Percentiles rank a stretch among this genome's conserved stretches.
These are phyloP conservation scores for Nicotiana paniculata DNA, from an alignment of 257 asterid species.

Conservation along the genomic window DNA sequence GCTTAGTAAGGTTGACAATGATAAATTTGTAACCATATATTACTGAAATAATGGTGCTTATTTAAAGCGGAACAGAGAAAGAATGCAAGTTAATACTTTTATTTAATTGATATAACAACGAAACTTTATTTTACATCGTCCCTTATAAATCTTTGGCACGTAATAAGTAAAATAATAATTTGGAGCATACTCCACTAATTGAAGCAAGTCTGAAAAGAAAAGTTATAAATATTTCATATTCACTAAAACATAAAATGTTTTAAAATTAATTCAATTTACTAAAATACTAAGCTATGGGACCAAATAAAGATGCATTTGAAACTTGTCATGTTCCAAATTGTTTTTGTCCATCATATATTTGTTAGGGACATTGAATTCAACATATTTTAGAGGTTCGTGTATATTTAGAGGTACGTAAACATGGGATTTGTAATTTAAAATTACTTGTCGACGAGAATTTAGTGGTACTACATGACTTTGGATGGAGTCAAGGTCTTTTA, in stretches of 20 bases:
- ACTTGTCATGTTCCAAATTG: background rate
- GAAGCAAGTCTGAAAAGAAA: background rate
- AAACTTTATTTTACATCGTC: background rate
- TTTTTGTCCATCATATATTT: background rate
- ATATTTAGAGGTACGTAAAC: background rate
- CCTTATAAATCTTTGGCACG: background rate
- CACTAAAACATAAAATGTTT: background rate
- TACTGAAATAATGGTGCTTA: background rate
- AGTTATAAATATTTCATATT: background rate
- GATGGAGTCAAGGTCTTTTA: constrained; percentile 2
- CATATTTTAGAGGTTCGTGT: background rate
- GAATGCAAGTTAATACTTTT: background rate
- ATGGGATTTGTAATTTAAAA: background rate
- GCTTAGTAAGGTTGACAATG: background rate
- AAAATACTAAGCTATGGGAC: background rate
- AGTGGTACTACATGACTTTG: background rate
- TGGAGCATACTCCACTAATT: background rate
- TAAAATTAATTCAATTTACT: background rate
- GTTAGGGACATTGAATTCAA: background rate
- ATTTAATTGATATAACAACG: background rate
- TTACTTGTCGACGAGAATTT: background rate
- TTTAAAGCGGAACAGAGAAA: background rate
- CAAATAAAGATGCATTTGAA: background rate
- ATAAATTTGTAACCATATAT: background rate
- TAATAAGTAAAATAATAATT: background rate